A percentile compares a stretch with the other conserved stretches of the same genome.
Conservation (phyloP, 139 green algal genomes). For the Chlamydomonas incerta region DNA sequence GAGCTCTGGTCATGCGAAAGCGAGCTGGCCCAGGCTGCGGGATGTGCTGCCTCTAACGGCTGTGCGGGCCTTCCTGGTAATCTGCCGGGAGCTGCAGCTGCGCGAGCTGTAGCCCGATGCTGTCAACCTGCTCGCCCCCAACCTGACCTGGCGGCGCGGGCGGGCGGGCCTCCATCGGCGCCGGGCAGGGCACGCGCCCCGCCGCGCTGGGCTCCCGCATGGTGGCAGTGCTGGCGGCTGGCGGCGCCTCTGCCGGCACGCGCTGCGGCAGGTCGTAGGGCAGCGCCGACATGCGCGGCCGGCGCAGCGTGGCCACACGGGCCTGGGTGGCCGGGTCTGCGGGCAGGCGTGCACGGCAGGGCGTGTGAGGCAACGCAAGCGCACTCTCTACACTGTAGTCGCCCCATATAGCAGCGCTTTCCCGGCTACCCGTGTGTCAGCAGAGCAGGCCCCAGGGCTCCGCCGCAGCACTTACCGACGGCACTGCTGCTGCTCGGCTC, state of each 20-base stretch:
- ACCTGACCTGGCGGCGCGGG: constrained; percentile 25
- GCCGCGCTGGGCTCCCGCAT: not conserved
- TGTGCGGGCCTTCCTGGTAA: too few species aligned
- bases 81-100: too few species aligned
- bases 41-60: too few species aligned
- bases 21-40: too few species aligned
- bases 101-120: too few species aligned
- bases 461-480: not conserved
- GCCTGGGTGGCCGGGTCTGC: constrained; percentile 13
- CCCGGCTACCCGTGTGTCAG: too few species aligned
- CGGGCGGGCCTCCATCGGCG: not conserved
- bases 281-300: constrained; percentile 9
- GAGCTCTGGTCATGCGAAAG: too few species aligned
- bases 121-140: not conserved
- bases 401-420: too few species aligned
- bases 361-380: too few species aligned
- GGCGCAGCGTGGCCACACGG: not conserved
- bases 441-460: too few species aligned
- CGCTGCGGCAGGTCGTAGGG: constrained; percentile 23
- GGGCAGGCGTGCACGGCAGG: too few species aligned
- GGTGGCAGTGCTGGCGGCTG: not conserved
- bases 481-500: not conserved
- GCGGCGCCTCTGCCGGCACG: not conserved
- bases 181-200: not conserved
- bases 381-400: too few species aligned